Conservation (phyloP, 169 alveolate species). For the Babesia bovis region DNA sequence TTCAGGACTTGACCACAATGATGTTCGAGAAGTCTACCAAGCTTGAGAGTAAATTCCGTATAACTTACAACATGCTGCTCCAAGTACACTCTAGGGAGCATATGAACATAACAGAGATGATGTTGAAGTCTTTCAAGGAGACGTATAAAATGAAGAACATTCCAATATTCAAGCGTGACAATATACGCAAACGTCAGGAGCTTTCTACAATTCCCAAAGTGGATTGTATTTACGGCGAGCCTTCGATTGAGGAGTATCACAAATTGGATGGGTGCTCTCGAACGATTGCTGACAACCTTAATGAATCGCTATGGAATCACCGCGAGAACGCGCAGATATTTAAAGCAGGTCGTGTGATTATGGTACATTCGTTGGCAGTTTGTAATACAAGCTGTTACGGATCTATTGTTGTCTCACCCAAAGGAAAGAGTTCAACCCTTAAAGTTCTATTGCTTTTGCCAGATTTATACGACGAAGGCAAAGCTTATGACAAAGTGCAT, state of each 20-base stretch:
- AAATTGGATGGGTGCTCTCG: conserved; percentile 20
- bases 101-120: conserved; percentile 81
- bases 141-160: conserved; percentile 76
- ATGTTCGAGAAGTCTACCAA: conserved; percentile 82
- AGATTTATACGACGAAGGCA: conserved; percentile 15
- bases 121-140: conserved; percentile 84
- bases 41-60: conserved; percentile 88
- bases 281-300: conserved; percentile 34
- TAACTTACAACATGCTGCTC: conserved; percentile 88
- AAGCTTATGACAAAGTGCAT: conserved; percentile 18
- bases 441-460: conserved; percentile 36
- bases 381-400: conserved; percentile 41
- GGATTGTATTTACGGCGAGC: conserved; percentile 62
- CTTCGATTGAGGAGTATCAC: conserved; percentile 60
- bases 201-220: conserved; percentile 39
- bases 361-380: conserved; percentile 48
- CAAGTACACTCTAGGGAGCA: conserved; percentile 81
- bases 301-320: conserved; percentile 62
- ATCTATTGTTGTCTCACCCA: conserved; percentile 28
- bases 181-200: conserved; percentile 53
- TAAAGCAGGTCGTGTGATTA: conserved; percentile 57
- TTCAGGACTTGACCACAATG: conserved; percentile 84
- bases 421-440: conserved; percentile 25
- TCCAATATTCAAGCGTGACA: conserved; percentile 46
- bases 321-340: conserved; percentile 39